These are phyloP conservation scores for Colletotrichum liriopes DNA, from an alignment of 2,329 filamentous ascomycete species.

Conservation along the genomic window DNA sequence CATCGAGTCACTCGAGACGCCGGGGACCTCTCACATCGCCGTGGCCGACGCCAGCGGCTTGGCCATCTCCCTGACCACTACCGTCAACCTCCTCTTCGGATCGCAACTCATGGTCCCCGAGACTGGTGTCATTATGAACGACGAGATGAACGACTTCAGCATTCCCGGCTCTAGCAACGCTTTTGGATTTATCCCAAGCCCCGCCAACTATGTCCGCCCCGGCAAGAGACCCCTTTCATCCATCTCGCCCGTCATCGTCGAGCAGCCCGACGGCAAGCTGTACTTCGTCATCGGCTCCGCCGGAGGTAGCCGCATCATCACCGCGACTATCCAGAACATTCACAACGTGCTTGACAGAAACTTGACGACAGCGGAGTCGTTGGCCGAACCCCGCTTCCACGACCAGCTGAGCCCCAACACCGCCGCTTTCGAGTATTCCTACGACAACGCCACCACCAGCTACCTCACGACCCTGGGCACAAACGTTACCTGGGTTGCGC, in stretches of 20 bases:
- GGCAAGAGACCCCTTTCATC: conserved; percentile 85
- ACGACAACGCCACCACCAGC: conserved; percentile 78
- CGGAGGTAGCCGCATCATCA: conserved; percentile 89
- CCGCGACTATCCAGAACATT: conserved; percentile 83
- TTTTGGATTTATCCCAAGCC: conserved; percentile 84
- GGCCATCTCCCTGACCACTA: conserved; percentile 84
- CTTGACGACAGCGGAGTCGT: conserved; percentile 73
- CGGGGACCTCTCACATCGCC: conserved; percentile 78
- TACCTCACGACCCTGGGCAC: conserved; percentile 78
- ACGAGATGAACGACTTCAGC: conserved; percentile 81
- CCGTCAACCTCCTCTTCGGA: conserved; percentile 86
- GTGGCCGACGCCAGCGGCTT: conserved; percentile 79
- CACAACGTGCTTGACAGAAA: conserved; percentile 80
- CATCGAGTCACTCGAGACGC: conserved; percentile 69
- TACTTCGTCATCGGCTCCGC: conserved; percentile 84
- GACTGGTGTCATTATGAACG: conserved; percentile 82
- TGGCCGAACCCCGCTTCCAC: conserved; percentile 81
- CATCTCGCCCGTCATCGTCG: conserved; percentile 84
- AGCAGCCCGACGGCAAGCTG: conserved; percentile 76
- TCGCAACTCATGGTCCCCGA: conserved; percentile 83
- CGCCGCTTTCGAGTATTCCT: conserved; percentile 80
- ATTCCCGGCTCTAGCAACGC: conserved; percentile 80
- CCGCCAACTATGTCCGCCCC: conserved; percentile 82
- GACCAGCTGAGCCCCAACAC: conserved; percentile 84
- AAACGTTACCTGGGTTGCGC: conserved; percentile 80